Evolutionary conservation across 768 basidiomycete species (phyloP).

Genomic region (Amanita pallidorosea): DNA sequence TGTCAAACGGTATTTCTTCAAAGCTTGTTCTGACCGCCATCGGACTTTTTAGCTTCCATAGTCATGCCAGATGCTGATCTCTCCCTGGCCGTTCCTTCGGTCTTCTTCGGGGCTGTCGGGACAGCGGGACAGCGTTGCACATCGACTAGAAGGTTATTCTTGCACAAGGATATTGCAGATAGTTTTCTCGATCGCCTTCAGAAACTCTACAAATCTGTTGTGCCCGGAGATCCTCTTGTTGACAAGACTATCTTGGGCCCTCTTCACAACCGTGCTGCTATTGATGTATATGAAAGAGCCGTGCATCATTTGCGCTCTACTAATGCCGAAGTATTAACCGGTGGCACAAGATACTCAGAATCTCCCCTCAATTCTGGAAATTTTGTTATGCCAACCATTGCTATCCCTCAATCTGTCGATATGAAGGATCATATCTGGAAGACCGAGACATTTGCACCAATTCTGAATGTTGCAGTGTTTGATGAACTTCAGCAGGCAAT

Average conservation of each 20-base stretch:
- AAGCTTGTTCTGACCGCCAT: constrained; percentile 7
- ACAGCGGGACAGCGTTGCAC: constrained; percentile 75
- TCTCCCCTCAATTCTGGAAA: constrained; percentile 56
- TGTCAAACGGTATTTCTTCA: constrained; percentile 5
- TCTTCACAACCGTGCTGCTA: constrained; percentile 61
- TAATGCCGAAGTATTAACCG: constrained; percentile 70
- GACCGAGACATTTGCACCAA: constrained; percentile 82
- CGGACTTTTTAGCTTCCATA: constrained; percentile 55
- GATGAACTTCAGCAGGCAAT: constrained; percentile 83
- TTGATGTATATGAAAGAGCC: constrained; percentile 54
- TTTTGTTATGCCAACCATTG: constrained; percentile 84
- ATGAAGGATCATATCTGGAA: constrained; percentile 54
- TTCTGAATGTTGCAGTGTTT: constrained; percentile 79
- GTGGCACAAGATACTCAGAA: constrained; percentile 48
- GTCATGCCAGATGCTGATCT: constrained; percentile 93
- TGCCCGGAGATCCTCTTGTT: constrained; percentile 80
- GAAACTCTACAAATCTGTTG: constrained; percentile 59
- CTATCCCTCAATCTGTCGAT: constrained; percentile 51
- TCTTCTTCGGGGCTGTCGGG: constrained; percentile 92
- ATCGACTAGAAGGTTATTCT: constrained; percentile 80
- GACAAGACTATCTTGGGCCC: constrained; percentile 74
- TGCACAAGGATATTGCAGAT: constrained; percentile 71
- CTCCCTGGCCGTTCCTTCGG: constrained; percentile 76
- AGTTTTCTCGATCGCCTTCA: constrained; percentile 69
- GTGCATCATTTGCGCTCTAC: constrained; percentile 48